These are phyloP conservation scores for Xanthoparmelia taractica DNA, from an alignment of 495 filamentous ascomycete genomes.

Conservation along the genomic window DNA sequence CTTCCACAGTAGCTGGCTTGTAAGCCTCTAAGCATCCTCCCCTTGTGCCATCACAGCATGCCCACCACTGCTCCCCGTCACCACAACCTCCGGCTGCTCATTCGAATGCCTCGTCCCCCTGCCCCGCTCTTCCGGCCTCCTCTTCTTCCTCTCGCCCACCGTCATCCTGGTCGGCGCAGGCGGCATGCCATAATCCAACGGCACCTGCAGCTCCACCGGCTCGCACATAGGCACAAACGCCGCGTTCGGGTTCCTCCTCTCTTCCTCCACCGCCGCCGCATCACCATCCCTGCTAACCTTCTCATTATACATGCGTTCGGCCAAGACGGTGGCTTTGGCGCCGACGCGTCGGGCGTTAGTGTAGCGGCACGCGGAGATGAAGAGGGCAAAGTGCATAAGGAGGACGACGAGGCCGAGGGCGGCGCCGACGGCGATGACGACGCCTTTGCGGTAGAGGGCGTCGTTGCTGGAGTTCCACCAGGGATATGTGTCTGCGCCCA, in stretches of 20 bases:
- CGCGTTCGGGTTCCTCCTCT: neutral
- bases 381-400: constrained; percentile 30
- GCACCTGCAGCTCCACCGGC: neutral
- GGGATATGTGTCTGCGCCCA: constrained; percentile 2
- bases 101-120: neutral
- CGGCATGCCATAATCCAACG: neutral
- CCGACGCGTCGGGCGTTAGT: constrained; percentile 22
- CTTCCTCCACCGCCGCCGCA: no score
- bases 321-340: constrained; percentile 2
- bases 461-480: neutral
- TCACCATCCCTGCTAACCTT: neutral
- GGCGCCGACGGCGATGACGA: constrained; percentile 12
- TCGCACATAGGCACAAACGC: neutral
- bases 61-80: neutral
- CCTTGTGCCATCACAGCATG: neutral
- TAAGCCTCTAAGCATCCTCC: neutral
- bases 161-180: neutral
- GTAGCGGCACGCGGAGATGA: constrained; percentile 33
- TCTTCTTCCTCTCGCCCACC: neutral
- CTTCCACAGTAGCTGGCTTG: neutral
- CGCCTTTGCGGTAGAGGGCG: neutral
- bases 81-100: constrained; percentile 1
- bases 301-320: neutral
- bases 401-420: constrained; percentile 2
- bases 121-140: neutral